Evolutionary conservation across 2,329 filamentous ascomycete species (phyloP).

Genomic region (Tolypocladium endophyticum): DNA sequence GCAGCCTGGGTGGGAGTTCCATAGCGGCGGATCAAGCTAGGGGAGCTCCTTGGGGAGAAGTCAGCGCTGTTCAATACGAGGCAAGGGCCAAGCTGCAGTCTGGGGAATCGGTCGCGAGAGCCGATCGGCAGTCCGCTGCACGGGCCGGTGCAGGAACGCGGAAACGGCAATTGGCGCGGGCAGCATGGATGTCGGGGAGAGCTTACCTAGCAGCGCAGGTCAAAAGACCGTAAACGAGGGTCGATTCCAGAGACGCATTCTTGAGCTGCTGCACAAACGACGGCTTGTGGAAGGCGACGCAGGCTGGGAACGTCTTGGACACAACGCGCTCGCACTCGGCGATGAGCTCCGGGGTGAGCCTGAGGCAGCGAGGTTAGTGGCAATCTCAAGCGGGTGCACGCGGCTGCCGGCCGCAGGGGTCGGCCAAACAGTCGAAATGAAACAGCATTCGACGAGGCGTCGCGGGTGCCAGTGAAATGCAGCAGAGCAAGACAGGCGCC

Average conservation of each 20-base stretch:
- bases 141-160: constrained; percentile 6
- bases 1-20: constrained; percentile 44
- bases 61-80: background rate
- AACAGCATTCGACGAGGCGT: background rate
- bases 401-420: background rate
- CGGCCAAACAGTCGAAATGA: background rate
- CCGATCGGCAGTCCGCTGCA: background rate
- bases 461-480: background rate
- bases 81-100: constrained; percentile 1
- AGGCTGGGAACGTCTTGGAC: constrained; percentile 49
- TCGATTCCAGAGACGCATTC: constrained; percentile 41
- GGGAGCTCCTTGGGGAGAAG: constrained; percentile 36
- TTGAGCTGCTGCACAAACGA: constrained; percentile 52
- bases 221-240: constrained; percentile 47
- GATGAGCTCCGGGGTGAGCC: constrained; percentile 46
- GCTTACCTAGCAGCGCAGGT: constrained; percentile 48
- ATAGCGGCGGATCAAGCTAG: constrained; percentile 46
- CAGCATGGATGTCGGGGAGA: constrained; percentile 2
- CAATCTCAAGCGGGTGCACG: background rate
- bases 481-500: background rate
- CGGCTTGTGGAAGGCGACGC: constrained; percentile 53
- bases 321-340: constrained; percentile 51
- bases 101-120: background rate
- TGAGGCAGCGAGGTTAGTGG: constrained; percentile 16
- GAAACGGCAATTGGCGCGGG: constrained; percentile 6